Evolutionary conservation across 176 grass and related monocot genomes (phyloP).

Genomic region (Raddia guianensis): DNA sequence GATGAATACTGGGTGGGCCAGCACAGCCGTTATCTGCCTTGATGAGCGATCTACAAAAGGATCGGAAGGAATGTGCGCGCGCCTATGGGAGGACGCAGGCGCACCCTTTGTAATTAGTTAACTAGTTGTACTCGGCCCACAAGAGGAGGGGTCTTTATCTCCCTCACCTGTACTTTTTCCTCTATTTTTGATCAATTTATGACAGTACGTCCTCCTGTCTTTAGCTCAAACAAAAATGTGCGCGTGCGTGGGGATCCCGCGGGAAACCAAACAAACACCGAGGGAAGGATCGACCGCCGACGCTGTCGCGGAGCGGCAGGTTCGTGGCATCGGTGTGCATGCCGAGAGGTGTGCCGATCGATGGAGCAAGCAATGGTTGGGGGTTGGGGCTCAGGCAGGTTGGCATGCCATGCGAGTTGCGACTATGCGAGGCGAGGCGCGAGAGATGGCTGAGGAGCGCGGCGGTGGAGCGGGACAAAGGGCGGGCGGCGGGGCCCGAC

Average conservation of each 20-base stretch:
- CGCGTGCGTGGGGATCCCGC: not conserved
- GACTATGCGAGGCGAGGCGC: not conserved
- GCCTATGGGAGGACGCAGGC: too few species aligned
- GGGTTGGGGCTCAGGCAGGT: too few species aligned
- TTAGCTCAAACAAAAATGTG: too few species aligned
- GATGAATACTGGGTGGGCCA: not conserved
- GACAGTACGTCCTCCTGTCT: too few species aligned
- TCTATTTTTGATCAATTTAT: too few species aligned
- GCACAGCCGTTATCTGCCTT: slow-evolving; percentile 21
- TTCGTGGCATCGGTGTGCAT: not conserved
- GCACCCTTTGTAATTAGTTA: too few species aligned
- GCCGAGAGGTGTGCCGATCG: slow-evolving; percentile 12
- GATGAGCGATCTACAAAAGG: not conserved
- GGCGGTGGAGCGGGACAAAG: not conserved
- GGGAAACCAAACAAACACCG: not conserved
- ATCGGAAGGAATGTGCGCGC: not conserved
- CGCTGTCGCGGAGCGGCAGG: slow-evolving; percentile 7
- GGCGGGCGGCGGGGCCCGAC: not conserved
- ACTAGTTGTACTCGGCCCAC: too few species aligned
- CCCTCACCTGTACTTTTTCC: too few species aligned
- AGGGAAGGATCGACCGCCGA: not conserved
- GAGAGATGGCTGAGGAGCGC: not conserved
- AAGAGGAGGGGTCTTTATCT: too few species aligned
- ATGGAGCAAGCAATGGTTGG: not conserved
- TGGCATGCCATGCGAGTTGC: not conserved